Conservation (phyloP, 2,329 filamentous ascomycete genomes). For the Monosporascus sp. region DNA sequence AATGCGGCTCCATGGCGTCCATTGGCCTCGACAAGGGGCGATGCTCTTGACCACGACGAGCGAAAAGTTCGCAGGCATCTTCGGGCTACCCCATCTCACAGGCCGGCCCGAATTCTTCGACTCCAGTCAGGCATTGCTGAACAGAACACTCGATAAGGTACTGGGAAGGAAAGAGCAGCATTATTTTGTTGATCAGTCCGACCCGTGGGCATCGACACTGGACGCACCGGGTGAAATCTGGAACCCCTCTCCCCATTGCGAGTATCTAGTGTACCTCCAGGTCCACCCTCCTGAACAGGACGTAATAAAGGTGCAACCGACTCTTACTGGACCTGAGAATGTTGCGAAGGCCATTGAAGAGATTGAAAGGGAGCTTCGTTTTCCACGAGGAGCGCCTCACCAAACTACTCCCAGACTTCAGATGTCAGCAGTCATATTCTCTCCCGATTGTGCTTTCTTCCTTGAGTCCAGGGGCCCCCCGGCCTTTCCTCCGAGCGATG, state of each 20-base stretch:
- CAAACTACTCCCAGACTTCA: slow-evolving; percentile 49
- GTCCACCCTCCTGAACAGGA: slow-evolving; percentile 51
- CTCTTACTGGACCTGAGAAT: slow-evolving; percentile 27
- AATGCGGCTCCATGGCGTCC: slow-evolving; percentile 74
- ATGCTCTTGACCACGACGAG: slow-evolving; percentile 84
- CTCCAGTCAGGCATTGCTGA: slow-evolving; percentile 60
- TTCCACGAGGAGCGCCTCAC: slow-evolving; percentile 55
- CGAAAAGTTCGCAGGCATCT: slow-evolving; percentile 90
- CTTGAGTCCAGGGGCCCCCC: slow-evolving; percentile 61
- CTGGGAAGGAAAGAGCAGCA: slow-evolving; percentile 60
- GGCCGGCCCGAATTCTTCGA: slow-evolving; percentile 52
- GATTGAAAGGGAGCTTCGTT: slow-evolving; percentile 59
- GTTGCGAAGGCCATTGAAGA: slow-evolving; percentile 40
- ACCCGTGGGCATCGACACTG: slow-evolving; percentile 72
- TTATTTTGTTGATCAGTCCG: slow-evolving; percentile 50
- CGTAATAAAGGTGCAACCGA: slow-evolving; percentile 27
- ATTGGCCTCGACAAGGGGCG: slow-evolving; percentile 76
- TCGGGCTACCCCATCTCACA: slow-evolving; percentile 78
- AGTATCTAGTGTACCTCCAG: slow-evolving; percentile 83
- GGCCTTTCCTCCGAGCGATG: slow-evolving; percentile 43
- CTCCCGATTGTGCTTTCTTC: slow-evolving; percentile 63
- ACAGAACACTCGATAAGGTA: slow-evolving; percentile 63
- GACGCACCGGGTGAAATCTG: slow-evolving; percentile 55
- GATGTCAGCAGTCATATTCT: slow-evolving; percentile 61
- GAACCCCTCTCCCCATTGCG: slow-evolving; percentile 70